Conservation (phyloP, 495 filamentous ascomycete species). For the Neurospora sp. region DNA sequence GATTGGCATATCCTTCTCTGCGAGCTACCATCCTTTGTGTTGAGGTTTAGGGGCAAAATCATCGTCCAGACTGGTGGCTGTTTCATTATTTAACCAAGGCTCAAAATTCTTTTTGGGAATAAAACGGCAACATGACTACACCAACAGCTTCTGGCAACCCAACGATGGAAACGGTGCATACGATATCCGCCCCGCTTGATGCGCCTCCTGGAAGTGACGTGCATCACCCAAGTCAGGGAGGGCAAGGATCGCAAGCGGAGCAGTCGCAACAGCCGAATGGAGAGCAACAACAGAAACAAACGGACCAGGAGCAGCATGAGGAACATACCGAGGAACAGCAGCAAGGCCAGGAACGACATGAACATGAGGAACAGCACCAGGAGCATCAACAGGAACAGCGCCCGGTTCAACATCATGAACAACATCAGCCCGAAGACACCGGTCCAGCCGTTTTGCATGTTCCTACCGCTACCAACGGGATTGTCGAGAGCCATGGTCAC, state of each 20-base stretch:
- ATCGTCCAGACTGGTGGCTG: not conserved
- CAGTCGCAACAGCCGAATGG: not conserved
- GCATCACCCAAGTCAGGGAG: not conserved
- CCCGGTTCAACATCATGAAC: slow-evolving; percentile 10
- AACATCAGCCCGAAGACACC: slow-evolving; percentile 10
- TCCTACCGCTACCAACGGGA: slow-evolving; percentile 18
- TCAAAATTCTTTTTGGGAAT: not conserved
- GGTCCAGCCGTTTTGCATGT: slow-evolving; percentile 9
- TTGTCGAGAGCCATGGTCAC: slow-evolving; percentile 20
- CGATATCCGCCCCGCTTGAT: not conserved
- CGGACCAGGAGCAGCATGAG: not conserved
- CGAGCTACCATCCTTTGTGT: not conserved
- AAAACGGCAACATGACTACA: not conserved
- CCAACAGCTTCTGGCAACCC: not conserved
- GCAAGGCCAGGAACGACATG: not conserved
- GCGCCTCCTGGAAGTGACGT: not conserved
- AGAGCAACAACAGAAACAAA: not conserved
- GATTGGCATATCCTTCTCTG: not conserved
- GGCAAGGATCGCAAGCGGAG: not conserved
- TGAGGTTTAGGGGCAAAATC: not conserved
- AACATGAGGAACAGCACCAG: not conserved
- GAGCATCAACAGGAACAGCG: slow-evolving; percentile 19
- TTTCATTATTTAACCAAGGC: not conserved
- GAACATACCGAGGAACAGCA: not conserved
- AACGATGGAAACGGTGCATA: not conserved